phyloP scores from a whole-genome alignment of 108 stramenopile species.

The Schizochytrium sp. region DNA sequence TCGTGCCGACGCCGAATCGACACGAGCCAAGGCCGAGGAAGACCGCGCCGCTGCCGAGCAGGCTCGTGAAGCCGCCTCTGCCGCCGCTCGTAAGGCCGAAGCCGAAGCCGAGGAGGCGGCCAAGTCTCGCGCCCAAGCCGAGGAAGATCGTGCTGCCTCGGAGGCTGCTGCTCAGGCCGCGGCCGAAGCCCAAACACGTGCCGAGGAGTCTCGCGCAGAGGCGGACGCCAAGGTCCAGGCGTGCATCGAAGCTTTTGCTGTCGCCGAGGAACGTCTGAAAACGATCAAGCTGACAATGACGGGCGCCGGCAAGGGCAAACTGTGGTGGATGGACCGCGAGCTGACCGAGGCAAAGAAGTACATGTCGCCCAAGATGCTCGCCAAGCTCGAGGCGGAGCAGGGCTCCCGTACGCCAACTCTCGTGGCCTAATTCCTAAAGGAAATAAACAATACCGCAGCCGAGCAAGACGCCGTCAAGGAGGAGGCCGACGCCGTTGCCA shows the following conservation, averaged over 20 bases:
- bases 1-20: not conserved
- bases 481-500: not conserved
- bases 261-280: not conserved
- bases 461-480: not conserved
- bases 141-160: not conserved
- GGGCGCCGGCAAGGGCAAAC: slow-evolving; percentile 20
- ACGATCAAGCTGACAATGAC: slow-evolving; percentile 8
- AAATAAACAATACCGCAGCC: not conserved
- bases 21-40: not conserved
- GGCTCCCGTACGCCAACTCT: not conserved
- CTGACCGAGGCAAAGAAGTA: slow-evolving; percentile 26
- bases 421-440: not conserved
- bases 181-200: not conserved
- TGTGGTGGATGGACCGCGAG: slow-evolving; percentile 29
- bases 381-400: not conserved
- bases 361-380: slow-evolving; percentile 11
- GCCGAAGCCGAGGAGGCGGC: slow-evolving; percentile 7
- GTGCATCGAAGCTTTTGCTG: not conserved
- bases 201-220: not conserved
- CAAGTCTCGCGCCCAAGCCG: not conserved
- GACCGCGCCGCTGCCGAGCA: not conserved
- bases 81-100: not conserved
- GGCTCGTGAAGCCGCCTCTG: not conserved
- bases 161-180: not conserved
- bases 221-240: not conserved